Percentiles rank a stretch among this genome's conserved stretches.
Evolutionary conservation across 306 rosid genomes (phyloP).

Genomic region (Benincasa hispida): DNA sequence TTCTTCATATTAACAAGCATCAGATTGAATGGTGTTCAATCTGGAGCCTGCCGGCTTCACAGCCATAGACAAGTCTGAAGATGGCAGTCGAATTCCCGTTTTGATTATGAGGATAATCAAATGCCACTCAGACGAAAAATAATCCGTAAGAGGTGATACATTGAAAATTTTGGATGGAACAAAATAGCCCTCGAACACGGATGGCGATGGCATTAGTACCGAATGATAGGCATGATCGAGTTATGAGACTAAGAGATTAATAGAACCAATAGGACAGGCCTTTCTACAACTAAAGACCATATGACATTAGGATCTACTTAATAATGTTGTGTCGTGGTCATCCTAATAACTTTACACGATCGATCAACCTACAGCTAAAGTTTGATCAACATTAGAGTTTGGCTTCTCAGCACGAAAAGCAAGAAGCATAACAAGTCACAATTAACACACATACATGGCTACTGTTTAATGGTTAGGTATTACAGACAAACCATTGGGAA

Average conservation of each 20-base stretch:
- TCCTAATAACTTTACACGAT: conserved; percentile 91
- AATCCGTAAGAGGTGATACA: not conserved
- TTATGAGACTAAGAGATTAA: conserved; percentile 5
- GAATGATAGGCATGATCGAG: conserved; percentile 23
- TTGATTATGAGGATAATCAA: not conserved
- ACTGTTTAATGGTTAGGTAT: conserved; percentile 98
- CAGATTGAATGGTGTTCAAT: not conserved
- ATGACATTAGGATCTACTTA: conserved; percentile 29
- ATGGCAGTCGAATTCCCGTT: not conserved
- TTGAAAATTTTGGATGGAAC: not conserved
- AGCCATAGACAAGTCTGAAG: not conserved
- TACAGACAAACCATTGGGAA: conserved; percentile 78
- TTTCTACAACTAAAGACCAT: conserved; percentile 57
- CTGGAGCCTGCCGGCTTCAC: not conserved
- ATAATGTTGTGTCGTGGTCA: conserved; percentile 51
- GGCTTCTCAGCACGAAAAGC: conserved; percentile 58
- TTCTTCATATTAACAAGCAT: not conserved
- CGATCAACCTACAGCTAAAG: conserved; percentile 81
- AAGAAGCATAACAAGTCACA: conserved; percentile 60
- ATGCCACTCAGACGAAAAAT: not conserved
- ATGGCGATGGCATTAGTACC: conserved; percentile 16
- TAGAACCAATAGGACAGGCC: conserved; percentile 23
- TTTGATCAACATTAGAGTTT: conserved; percentile 85
- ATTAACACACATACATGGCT: conserved; percentile 89
- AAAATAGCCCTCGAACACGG: not conserved